Conservation (phyloP, 2,329 filamentous ascomycete genomes). For the Parascedosporium putredinis region DNA sequence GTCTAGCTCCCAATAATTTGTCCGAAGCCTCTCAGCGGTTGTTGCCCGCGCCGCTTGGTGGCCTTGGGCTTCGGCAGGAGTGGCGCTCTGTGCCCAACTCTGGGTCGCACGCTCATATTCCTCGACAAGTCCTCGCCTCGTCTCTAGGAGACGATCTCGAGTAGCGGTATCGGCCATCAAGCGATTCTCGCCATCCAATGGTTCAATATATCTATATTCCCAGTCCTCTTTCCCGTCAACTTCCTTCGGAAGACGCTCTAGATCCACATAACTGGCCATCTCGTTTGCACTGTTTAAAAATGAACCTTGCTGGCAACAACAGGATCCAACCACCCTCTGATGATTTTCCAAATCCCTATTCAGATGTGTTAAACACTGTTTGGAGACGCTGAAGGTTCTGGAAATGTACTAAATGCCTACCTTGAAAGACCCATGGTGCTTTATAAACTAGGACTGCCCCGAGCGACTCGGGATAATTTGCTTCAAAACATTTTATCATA, state of each 20-base stretch:
- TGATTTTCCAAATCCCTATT: slow-evolving; percentile 86
- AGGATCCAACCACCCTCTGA: slow-evolving; percentile 91
- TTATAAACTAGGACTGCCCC: slow-evolving; percentile 90
- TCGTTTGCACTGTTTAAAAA: slow-evolving; percentile 79
- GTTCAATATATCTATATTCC: slow-evolving; percentile 74
- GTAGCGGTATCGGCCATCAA: slow-evolving; percentile 56
- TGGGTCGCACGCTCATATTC: slow-evolving; percentile 66
- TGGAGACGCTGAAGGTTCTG: not conserved
- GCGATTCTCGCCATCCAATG: slow-evolving; percentile 64
- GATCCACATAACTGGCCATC: slow-evolving; percentile 64
- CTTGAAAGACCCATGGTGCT: slow-evolving; percentile 93
- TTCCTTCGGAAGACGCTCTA: slow-evolving; percentile 64
- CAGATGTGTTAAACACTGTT: not conserved
- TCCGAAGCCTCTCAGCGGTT: slow-evolving; percentile 51
- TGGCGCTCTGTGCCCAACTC: slow-evolving; percentile 52
- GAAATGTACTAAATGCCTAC: slow-evolving; percentile 33
- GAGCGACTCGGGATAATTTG: slow-evolving; percentile 91
- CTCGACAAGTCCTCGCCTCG: slow-evolving; percentile 54
- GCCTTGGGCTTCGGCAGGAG: not conserved
- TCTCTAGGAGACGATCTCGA: slow-evolving; percentile 51
- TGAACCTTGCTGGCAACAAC: slow-evolving; percentile 91
- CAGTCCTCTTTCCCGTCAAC: slow-evolving; percentile 80
- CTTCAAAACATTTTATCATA: slow-evolving; percentile 99
- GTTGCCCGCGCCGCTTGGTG: slow-evolving; percentile 31
- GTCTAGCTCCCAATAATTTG: slow-evolving; percentile 83